These are phyloP conservation scores for Centella asiatica DNA, from an alignment of 129 eudicot genomes.

Conservation along the genomic window DNA sequence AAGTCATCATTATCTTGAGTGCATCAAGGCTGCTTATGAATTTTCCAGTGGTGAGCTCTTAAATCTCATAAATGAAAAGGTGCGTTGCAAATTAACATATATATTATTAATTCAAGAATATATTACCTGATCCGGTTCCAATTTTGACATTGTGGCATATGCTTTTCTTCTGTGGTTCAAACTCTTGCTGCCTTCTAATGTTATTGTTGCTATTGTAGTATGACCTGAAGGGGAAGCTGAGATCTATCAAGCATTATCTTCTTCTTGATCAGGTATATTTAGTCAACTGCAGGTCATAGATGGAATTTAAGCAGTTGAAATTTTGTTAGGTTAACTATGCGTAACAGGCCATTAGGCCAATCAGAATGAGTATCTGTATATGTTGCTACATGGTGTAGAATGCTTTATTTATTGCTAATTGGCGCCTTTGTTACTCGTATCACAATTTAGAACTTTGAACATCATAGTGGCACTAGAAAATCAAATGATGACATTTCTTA, in stretches of 20 bases:
- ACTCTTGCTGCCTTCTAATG: constrained; percentile 4
- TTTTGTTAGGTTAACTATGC: not conserved
- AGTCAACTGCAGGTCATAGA: not conserved
- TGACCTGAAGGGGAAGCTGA: constrained; percentile 88
- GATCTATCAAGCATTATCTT: constrained; percentile 92
- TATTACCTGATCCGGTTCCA: not conserved
- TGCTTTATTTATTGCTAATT: no score
- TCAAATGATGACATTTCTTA: no score
- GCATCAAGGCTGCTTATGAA: constrained; percentile 89
- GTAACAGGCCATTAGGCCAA: not conserved
- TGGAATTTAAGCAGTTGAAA: not conserved
- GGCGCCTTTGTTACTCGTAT: no score
- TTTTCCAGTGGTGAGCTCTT: constrained; percentile 93
- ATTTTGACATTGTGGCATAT: constrained; percentile 3
- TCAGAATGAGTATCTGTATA: not conserved
- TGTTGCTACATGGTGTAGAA: no score
- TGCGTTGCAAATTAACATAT: constrained; percentile 17
- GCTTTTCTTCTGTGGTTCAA: constrained; percentile 1
- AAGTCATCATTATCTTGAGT: constrained; percentile 87
- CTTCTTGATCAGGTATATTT: constrained; percentile 89
- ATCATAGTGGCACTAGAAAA: no score
- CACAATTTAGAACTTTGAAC: no score
- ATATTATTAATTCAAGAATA: not conserved
- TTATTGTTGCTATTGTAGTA: constrained; percentile 37
- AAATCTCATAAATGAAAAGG: constrained; percentile 92